A percentile compares a stretch with the other conserved stretches of the same genome.
Conservation (phyloP, 2,329 filamentous ascomycete genomes). For the Penicillium italicum region DNA sequence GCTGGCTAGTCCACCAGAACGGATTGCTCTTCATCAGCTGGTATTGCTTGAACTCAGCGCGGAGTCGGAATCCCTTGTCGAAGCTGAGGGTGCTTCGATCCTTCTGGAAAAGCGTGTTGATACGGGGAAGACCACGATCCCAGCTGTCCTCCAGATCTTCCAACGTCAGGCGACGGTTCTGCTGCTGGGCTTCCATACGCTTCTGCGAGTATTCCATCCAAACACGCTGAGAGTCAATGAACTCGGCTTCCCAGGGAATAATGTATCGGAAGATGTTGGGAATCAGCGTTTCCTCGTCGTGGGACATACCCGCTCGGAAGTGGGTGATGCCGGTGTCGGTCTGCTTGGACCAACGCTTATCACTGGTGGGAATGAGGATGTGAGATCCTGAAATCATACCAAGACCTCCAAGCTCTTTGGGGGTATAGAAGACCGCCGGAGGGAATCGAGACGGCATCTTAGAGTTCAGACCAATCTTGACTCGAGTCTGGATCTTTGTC, state of each 20-base stretch:
- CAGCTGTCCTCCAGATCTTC: slow-evolving; percentile 97
- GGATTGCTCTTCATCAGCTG: slow-evolving; percentile 99
- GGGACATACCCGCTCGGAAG: slow-evolving; percentile 95
- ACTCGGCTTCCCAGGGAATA: slow-evolving; percentile 98
- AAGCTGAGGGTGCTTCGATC: slow-evolving; percentile 95
- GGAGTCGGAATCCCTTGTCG: slow-evolving; percentile 94
- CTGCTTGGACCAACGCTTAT: slow-evolving; percentile 98
- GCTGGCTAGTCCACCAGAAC: slow-evolving; percentile 98
- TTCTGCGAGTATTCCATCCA: slow-evolving; percentile 99
- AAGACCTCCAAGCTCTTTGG: slow-evolving; percentile 92
- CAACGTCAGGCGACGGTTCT: slow-evolving; percentile 88
- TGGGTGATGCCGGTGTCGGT: slow-evolving; percentile 96
- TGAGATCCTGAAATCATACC: slow-evolving; percentile 99
- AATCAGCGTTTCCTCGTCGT: slow-evolving; percentile 95
- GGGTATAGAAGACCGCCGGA: slow-evolving; percentile 96
- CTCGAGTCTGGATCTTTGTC: slow-evolving; percentile 97
- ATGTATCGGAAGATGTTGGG: slow-evolving; percentile 99
- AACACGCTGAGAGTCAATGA: slow-evolving; percentile 96
- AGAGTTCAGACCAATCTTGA: slow-evolving; percentile 97
- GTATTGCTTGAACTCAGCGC: slow-evolving; percentile 97
- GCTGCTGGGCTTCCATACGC: slow-evolving; percentile 91
- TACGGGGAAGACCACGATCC: slow-evolving; percentile 94
- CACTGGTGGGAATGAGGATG: slow-evolving; percentile 93
- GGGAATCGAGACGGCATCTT: slow-evolving; percentile 99
- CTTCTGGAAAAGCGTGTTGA: slow-evolving; percentile 99